Percentiles rank a stretch among this genome's conserved stretches.
These are phyloP conservation scores for Pseudophaeomoniella oleicola DNA, from an alignment of 2,329 filamentous ascomycete species.

Conservation along the genomic window DNA sequence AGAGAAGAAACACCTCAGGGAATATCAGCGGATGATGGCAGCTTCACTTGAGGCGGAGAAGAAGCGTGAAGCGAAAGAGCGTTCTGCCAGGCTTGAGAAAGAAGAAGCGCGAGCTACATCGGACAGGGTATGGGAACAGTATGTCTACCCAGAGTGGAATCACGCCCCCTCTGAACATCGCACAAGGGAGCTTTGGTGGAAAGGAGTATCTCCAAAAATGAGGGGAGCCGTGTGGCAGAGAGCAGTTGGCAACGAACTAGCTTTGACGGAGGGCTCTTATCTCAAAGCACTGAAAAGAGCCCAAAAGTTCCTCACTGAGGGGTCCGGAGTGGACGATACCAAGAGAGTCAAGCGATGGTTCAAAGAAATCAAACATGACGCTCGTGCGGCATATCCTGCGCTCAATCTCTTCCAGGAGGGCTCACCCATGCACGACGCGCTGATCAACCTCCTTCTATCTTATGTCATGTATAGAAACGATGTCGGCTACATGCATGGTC, in stretches of 20 bases:
- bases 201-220: slow-evolving; percentile 41
- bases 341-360: slow-evolving; percentile 35
- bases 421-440: slow-evolving; percentile 37
- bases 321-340: slow-evolving; percentile 26
- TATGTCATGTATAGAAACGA: slow-evolving; percentile 51
- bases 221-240: slow-evolving; percentile 44
- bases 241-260: slow-evolving; percentile 47
- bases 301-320: slow-evolving; percentile 14
- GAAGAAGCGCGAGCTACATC: slow-evolving; percentile 37
- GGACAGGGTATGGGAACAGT: slow-evolving; percentile 46
- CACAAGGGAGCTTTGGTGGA: slow-evolving; percentile 50
- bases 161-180: slow-evolving; percentile 37
- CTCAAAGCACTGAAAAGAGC: slow-evolving; percentile 42
- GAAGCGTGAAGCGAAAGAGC: slow-evolving; percentile 34
- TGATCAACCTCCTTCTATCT: slow-evolving; percentile 45
- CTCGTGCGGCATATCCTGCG: slow-evolving; percentile 40
- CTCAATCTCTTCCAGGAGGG: slow-evolving; percentile 41
- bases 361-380: slow-evolving; percentile 38
- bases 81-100: slow-evolving; percentile 32
- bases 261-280: slow-evolving; percentile 39
- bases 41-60: slow-evolving; percentile 43
- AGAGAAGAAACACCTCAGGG: slow-evolving; percentile 72
- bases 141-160: slow-evolving; percentile 46
- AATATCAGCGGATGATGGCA: slow-evolving; percentile 54
- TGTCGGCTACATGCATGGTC: slow-evolving; percentile 44